These are phyloP conservation scores for Ophiobolus disseminans DNA, from an alignment of 2,329 filamentous ascomycete species.

Conservation along the genomic window DNA sequence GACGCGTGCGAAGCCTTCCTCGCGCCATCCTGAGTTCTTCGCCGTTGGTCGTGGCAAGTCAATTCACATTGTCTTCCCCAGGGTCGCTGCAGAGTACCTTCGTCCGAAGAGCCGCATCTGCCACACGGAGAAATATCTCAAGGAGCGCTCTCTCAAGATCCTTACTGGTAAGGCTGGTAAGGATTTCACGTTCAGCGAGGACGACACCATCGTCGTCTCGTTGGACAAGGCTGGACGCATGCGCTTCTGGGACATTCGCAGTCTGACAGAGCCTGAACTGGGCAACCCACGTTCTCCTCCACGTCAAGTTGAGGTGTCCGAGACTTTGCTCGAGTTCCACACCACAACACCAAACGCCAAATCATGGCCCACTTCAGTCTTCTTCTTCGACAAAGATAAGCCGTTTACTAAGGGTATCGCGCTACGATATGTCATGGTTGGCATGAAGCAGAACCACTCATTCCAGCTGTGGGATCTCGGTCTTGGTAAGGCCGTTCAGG, in stretches of 20 bases:
- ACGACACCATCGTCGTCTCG: conserved; percentile 92
- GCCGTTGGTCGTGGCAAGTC: conserved; percentile 95
- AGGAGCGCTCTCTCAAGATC: conserved; percentile 88
- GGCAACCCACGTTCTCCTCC: conserved; percentile 53
- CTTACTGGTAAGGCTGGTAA: conserved; percentile 98
- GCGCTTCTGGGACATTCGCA: conserved; percentile 97
- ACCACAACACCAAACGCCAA: conserved; percentile 90
- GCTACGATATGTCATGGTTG: conserved; percentile 92
- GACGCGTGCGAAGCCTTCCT: conserved; percentile 90
- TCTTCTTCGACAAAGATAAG: conserved; percentile 94
- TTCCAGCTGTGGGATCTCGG: conserved; percentile 98
- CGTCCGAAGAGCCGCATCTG: conserved; percentile 66
- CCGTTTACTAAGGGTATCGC: conserved; percentile 90
- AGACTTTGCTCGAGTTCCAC: conserved; percentile 83
- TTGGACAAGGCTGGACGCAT: conserved; percentile 95
- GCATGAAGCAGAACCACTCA: conserved; percentile 98
- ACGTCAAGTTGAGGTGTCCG: conserved; percentile 75
- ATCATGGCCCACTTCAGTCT: conserved; percentile 94
- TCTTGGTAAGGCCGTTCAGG: conserved; percentile 92
- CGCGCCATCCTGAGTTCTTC: conserved; percentile 89
- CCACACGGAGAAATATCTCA: conserved; percentile 85
- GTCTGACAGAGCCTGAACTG: conserved; percentile 65
- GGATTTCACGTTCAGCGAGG: conserved; percentile 96
- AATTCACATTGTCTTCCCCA: conserved; percentile 82
- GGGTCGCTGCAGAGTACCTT: conserved; percentile 61